Percentiles rank a stretch among this genome's conserved stretches.
phyloP scores from a whole-genome alignment of 192 early-diverging fungal genomes.

The Coemansia javaensis region DNA sequence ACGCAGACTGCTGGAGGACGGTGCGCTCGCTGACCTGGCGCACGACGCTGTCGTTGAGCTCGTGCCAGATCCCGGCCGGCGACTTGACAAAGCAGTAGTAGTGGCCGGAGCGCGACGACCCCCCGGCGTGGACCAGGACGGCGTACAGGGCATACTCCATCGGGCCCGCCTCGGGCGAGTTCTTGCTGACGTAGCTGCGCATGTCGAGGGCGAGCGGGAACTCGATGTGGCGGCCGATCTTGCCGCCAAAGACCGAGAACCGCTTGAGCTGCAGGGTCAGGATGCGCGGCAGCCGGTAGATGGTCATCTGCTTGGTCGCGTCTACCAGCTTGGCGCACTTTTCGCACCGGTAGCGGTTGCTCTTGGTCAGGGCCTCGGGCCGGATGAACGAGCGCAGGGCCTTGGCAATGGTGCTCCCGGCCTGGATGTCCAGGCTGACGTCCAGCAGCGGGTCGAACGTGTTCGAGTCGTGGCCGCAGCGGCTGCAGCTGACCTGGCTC shows the following conservation, averaged over 20 bases:
- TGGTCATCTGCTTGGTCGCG: conserved; percentile 75
- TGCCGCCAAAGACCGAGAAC: conserved; percentile 63
- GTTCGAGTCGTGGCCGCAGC: conserved; percentile 68
- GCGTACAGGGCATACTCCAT: conserved; percentile 69
- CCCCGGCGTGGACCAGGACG: conserved; percentile 76
- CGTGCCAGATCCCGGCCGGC: conserved; percentile 73
- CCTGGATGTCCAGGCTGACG: conserved; percentile 69
- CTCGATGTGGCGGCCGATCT: conserved; percentile 61
- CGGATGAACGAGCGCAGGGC: conserved; percentile 70
- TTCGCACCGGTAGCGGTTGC: conserved; percentile 76
- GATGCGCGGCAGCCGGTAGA: conserved; percentile 66
- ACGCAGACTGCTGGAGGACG: conserved; percentile 72
- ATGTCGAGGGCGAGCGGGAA: conserved; percentile 65
- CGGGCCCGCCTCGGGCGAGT: conserved; percentile 40
- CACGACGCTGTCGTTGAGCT: conserved; percentile 76
- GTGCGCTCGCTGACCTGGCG: conserved; percentile 59
- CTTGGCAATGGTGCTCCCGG: conserved; percentile 58
- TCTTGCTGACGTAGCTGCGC: conserved; percentile 43
- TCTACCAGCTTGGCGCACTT: conserved; percentile 73
- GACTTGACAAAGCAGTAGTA: conserved; percentile 80
- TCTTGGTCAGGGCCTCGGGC: conserved; percentile 59
- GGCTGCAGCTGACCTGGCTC: conserved; percentile 68
- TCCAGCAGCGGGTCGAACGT: conserved; percentile 76
- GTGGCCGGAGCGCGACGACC: conserved; percentile 73
- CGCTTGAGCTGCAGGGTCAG: conserved; percentile 81